Evolutionary conservation across 2,329 filamentous ascomycete species (phyloP).

Genomic region (Stemphylium lycopersici): DNA sequence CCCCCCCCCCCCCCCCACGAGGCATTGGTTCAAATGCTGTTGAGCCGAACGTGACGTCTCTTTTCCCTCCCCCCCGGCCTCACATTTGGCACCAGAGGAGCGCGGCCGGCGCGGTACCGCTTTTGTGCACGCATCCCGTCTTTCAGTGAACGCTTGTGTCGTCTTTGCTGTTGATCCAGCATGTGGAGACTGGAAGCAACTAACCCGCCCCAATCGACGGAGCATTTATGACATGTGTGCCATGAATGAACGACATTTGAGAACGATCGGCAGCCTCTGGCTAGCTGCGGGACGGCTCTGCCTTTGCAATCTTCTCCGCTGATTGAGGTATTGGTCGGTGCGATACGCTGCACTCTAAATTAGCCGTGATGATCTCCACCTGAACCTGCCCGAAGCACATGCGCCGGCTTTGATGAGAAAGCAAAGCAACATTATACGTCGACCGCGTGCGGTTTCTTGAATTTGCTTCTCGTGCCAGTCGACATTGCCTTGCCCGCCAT

Average conservation of each 20-base stretch:
- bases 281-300: constrained; percentile 5
- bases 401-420: background rate
- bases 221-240: background rate
- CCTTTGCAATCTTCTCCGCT: background rate
- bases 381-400: background rate
- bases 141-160: background rate
- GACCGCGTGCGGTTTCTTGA: background rate
- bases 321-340: background rate
- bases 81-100: background rate
- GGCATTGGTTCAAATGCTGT: background rate
- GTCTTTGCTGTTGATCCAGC: background rate
- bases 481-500: constrained; percentile 4
- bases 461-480: background rate
- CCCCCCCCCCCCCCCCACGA: no score
- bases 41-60: background rate
- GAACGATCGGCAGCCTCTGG: background rate
- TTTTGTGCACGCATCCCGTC: background rate
- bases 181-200: background rate
- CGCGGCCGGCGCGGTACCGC: constrained; percentile 1
- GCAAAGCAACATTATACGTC: background rate
- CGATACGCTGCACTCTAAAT: background rate
- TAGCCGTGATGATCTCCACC: constrained; percentile 6
- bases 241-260: background rate
- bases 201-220: background rate
- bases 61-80: background rate